Evolutionary conservation across 768 basidiomycete species (phyloP).

Genomic region (Piloderma croceum): DNA sequence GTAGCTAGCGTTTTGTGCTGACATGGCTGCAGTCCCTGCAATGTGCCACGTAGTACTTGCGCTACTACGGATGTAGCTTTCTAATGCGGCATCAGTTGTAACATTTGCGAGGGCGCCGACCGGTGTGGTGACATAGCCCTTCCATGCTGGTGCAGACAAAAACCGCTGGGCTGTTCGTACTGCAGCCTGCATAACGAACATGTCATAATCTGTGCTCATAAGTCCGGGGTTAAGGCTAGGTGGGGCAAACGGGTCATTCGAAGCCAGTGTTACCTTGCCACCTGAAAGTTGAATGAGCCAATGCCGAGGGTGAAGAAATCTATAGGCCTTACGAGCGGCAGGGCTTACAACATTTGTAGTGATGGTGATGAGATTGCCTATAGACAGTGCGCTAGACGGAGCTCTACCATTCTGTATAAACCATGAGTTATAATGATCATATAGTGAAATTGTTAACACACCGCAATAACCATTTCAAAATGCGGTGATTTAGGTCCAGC

Average conservation of each 20-base stretch:
- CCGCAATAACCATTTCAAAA: conserved; percentile 29
- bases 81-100: conserved; percentile 25
- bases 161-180: conserved; percentile 22
- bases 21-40: conserved; percentile 30
- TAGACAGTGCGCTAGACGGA: conserved; percentile 11
- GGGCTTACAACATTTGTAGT: conserved; percentile 25
- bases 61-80: conserved; percentile 17
- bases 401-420: conserved; percentile 11
- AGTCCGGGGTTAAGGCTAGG: conserved; percentile 49
- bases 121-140: conserved; percentile 22
- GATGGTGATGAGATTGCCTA: conserved; percentile 26
- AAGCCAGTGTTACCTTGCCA: conserved; percentile 34
- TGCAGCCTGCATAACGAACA: conserved; percentile 23
- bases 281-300: conserved; percentile 21
- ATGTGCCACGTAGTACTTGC: conserved; percentile 25
- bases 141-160: conserved; percentile 22
- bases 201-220: conserved; percentile 29
- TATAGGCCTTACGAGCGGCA: conserved; percentile 27
- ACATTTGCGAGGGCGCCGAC: conserved; percentile 16
- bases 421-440: background rate
- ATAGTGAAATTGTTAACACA: too few relatives aligned
- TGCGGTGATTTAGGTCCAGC: conserved; percentile 32
- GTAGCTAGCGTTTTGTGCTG: conserved; percentile 17
- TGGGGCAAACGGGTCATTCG: conserved; percentile 38
- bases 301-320: background rate